These are phyloP conservation scores for Boletus sp. DNA, from an alignment of 768 basidiomycete species.

Conservation along the genomic window DNA sequence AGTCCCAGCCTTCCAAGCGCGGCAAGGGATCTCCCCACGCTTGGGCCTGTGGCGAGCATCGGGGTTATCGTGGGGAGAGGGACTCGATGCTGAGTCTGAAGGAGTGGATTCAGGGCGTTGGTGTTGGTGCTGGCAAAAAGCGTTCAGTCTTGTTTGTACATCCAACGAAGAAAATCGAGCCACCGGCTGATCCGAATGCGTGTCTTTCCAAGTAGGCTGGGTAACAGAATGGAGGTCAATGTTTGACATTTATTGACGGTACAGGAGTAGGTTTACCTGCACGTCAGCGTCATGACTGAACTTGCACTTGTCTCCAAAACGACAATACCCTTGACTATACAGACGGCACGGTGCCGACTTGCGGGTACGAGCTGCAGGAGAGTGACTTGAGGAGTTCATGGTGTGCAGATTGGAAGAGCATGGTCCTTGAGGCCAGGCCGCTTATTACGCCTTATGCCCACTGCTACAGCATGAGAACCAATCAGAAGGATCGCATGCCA, in stretches of 20 bases:
- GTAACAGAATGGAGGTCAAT: background rate
- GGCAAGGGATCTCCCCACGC: conserved; percentile 21
- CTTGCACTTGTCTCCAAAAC: conserved; percentile 26
- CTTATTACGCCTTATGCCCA: background rate
- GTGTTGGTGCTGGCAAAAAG: background rate
- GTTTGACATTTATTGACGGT: background rate
- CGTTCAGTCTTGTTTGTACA: background rate
- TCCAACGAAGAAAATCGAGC: background rate
- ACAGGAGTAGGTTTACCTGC: conserved; percentile 2
- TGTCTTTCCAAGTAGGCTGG: conserved; percentile 1
- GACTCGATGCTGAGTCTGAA: background rate
- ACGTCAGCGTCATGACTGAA: conserved; percentile 16
- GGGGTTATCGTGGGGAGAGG: conserved; percentile 3
- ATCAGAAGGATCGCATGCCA: background rate
- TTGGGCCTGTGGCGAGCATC: conserved; percentile 21
- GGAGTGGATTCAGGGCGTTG: background rate
- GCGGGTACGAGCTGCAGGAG: background rate
- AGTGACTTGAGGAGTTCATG: conserved; percentile 7
- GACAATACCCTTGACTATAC: conserved; percentile 27
- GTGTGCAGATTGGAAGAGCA: background rate
- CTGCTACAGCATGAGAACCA: background rate
- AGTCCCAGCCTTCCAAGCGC: conserved; percentile 37
- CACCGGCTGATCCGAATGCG: background rate
- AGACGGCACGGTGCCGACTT: conserved; percentile 20
- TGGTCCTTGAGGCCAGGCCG: background rate